These are phyloP conservation scores for Colletotrichum caudatum DNA, from an alignment of 2,329 filamentous ascomycete genomes.

Conservation along the genomic window DNA sequence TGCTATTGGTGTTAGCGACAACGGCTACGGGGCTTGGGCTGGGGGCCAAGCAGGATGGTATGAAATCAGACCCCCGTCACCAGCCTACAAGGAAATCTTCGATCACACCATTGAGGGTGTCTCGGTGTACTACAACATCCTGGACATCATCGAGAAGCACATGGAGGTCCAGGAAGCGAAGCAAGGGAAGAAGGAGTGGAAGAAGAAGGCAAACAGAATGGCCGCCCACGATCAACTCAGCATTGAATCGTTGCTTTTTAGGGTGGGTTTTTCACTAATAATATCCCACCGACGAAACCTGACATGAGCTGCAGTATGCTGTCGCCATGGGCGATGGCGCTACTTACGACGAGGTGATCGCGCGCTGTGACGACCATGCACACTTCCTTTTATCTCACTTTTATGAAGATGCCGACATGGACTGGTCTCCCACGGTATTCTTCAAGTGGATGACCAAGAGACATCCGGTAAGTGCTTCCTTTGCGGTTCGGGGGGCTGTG, in stretches of 20 bases:
- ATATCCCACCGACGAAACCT: constrained; percentile 21
- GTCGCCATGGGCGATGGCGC: constrained; percentile 65
- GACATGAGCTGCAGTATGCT: constrained; percentile 57
- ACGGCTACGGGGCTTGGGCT: constrained; percentile 74
- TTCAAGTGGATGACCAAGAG: constrained; percentile 60
- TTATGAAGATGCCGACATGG: constrained; percentile 53
- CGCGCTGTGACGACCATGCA: constrained; percentile 61
- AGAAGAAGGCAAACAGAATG: constrained; percentile 43
- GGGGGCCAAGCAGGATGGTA: constrained; percentile 75
- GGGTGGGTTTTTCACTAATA: constrained; percentile 45
- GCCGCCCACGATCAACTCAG: constrained; percentile 28
- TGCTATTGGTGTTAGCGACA: constrained; percentile 65
- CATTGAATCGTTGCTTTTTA: constrained; percentile 48
- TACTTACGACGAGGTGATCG: constrained; percentile 61
- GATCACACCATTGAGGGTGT: constrained; percentile 73
- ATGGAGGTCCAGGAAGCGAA: constrained; percentile 48
- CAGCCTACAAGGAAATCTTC: constrained; percentile 67
- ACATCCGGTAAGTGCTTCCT: constrained; percentile 53
- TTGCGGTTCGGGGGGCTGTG: neutral
- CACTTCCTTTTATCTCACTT: constrained; percentile 67
- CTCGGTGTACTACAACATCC: constrained; percentile 71
- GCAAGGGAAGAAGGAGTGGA: constrained; percentile 49
- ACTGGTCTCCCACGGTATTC: constrained; percentile 62
- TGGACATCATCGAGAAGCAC: constrained; percentile 65
- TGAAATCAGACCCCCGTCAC: constrained; percentile 68